Conservation (phyloP, 495 filamentous ascomycete genomes). For the Letharia columbiana region DNA sequence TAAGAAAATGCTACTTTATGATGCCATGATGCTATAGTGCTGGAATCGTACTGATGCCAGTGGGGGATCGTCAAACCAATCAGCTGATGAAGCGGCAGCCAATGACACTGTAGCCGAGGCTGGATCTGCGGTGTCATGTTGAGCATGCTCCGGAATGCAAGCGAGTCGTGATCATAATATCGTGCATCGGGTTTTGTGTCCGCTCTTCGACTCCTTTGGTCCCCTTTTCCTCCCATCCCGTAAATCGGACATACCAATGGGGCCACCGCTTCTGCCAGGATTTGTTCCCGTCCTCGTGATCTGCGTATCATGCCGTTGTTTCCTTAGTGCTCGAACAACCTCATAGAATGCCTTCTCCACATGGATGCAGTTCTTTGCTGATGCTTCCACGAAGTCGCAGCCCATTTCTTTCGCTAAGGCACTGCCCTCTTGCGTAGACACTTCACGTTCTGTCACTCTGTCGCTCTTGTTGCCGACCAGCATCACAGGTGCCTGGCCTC, state of each 20-base stretch:
- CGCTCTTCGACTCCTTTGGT: conserved; percentile 9
- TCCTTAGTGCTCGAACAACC: conserved; percentile 80
- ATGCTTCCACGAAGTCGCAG: conserved; percentile 96
- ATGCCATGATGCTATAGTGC: neutral
- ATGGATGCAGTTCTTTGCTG: conserved; percentile 98
- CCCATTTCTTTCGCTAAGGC: conserved; percentile 84
- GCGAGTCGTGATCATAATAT: conserved; percentile 10
- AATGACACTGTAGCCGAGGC: neutral
- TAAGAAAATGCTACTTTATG: neutral
- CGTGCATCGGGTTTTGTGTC: conserved; percentile 7
- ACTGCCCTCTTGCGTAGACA: conserved; percentile 92
- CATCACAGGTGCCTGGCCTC: conserved; percentile 84
- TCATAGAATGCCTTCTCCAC: conserved; percentile 99
- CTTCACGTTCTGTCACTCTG: conserved; percentile 86
- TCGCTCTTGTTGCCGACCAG: conserved; percentile 98
- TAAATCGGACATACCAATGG: conserved; percentile 30
- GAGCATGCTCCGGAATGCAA: neutral
- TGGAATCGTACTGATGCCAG: neutral
- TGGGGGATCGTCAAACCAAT: neutral
- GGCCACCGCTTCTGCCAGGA: conserved; percentile 34
- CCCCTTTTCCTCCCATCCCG: conserved; percentile 16
- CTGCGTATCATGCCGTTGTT: conserved; percentile 58
- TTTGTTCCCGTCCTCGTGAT: conserved; percentile 37
- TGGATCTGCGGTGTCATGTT: neutral
- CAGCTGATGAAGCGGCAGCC: neutral